Base-by-base conservation (phyloP, 495 filamentous ascomycete species). In the Trichoderma erinaceum region DNA sequence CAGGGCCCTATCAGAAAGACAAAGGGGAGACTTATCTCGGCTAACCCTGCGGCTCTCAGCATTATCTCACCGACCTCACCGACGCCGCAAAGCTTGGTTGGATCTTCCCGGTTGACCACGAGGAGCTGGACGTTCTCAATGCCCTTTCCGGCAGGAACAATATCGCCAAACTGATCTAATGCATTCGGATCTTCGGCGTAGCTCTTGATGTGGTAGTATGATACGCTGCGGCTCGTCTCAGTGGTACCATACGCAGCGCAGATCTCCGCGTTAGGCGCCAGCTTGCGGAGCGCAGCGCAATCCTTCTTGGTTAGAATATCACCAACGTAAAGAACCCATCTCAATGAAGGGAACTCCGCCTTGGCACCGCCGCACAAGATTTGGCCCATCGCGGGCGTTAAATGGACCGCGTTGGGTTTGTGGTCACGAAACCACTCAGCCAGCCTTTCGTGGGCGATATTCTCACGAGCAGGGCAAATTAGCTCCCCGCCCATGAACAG, bases 341-440 rank as follows among this genome's bases (percentile, higher is more conserved):
- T 86, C 12, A 99, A 84, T 25, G 83, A 79, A 12, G 91, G 88
- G 75, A 97, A 96, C 70, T 91, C 80, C 0, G 88, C 85, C 10
- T 83, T 88, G 8, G 92, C 90, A 70, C 91, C 92, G 46, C 94
- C 95, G 38, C 96, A 90, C 1, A 99, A 81, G 65, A 99, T 95
- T 73, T 98, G 93, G 65, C 94, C 94, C 93, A 98, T 92, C 46
- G 93, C 95, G 7, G 95, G 95, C 0, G 95, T 99, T 18, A 99
- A 81, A 74, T 97, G 95, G 5, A 93, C 94, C 43, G 95, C 88
- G 18, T 91, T 97, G 16, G 90, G 87, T 66, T 84, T 79, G 72
- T 93, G 85, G 66, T 90, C 85, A 63, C 82, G 83, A 88, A 97
- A 93, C 95, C 95, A 97, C 72, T 96, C 91, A 3, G 92, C 93